Conservation (phyloP, 225 moss, liverwort and hornwort species). For the Marchantia polymorpha region DNA sequence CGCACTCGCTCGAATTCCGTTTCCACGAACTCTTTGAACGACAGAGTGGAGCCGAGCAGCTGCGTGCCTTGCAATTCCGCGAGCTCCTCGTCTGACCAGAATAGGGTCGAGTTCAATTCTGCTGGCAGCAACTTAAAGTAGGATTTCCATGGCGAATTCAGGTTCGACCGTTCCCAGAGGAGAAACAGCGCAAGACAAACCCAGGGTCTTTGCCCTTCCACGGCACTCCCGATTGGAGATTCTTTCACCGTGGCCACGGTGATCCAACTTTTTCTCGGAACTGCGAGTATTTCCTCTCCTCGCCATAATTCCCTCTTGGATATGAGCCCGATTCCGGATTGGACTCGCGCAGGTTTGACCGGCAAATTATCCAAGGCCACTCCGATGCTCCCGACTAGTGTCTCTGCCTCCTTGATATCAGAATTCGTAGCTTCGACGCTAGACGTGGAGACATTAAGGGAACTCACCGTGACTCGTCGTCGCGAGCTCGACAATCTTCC, state of each 20-base stretch:
- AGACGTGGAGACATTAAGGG: background rate
- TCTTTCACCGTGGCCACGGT: slow-evolving; percentile 51
- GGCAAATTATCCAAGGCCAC: slow-evolving; percentile 16
- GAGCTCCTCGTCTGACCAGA: slow-evolving; percentile 55
- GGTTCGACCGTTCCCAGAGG: slow-evolving; percentile 53
- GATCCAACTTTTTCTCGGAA: slow-evolving; percentile 77
- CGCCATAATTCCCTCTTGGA: slow-evolving; percentile 55
- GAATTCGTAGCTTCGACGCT: slow-evolving; percentile 4
- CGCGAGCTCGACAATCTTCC: background rate
- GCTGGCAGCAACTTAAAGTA: slow-evolving; percentile 70
- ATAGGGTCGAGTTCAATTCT: slow-evolving; percentile 66
- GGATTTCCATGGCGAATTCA: slow-evolving; percentile 71
- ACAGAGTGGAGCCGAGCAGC: slow-evolving; percentile 65
- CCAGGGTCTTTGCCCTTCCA: slow-evolving; percentile 70
- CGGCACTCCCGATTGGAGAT: slow-evolving; percentile 47
- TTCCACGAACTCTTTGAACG: slow-evolving; percentile 68
- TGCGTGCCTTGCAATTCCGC: slow-evolving; percentile 53
- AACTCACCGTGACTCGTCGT: background rate
- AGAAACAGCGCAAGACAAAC: slow-evolving; percentile 69
- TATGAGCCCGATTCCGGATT: slow-evolving; percentile 58
- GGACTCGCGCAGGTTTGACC: slow-evolving; percentile 37
- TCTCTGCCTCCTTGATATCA: slow-evolving; percentile 15
- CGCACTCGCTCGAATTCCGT: slow-evolving; percentile 58
- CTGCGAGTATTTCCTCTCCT: slow-evolving; percentile 70
- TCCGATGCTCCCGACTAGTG: slow-evolving; percentile 36